Evolutionary conservation across 164 flowering plant genomes (phyloP), one percentile per base, ranked within the genome.

Genomic region (Annona cherimola): DNA sequence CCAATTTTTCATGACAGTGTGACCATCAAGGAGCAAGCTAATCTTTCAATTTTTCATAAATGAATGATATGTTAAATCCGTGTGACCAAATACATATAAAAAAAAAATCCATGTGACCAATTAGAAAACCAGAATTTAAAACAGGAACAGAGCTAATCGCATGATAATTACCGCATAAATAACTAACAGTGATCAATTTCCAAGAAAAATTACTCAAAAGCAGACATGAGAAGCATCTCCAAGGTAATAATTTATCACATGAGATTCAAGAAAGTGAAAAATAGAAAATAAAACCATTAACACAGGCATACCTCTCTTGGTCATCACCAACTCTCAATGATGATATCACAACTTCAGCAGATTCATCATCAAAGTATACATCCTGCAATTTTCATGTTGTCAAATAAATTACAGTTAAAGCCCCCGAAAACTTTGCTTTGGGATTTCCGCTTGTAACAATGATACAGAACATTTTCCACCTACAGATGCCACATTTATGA

Each of bases 331-430:
- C 91, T 81, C 97, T 86, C 66, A 95, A 74, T 43, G 99, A 90
- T 14, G 98, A 95, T 78, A 95, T 93, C 19, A 95, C 96, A 45
- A 95, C 99, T 84, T 95, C 99, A 64, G 98, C 99, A 71, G 98
- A 93, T 73, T 90, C 99, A 82, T 95, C 98, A 77, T 93, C 97
- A 79, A 90, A 95, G 86, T 91, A 95, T 12, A 81, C 89, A 83
- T 93, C 98, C 99, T 93, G 89, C 78, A 83, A 66, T 74, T 43
- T 42, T 54, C 40, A 63, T 35, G 14, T 50, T 26, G 11, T 2
- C 9, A 50, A 50, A 50, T 50, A 50, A 11, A 11, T 11, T 50
- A 50, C 14, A 8, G 14, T 50, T 50, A 50, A 9, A 9, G 14
- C 57, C 57, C 9, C 57, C 5, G 57, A 50, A 50, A 9, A 16